A percentile compares a stretch with the other conserved stretches of the same genome.
Conservation (phyloP, 2,329 filamentous ascomycete genomes). For the Aphanocladium album region DNA sequence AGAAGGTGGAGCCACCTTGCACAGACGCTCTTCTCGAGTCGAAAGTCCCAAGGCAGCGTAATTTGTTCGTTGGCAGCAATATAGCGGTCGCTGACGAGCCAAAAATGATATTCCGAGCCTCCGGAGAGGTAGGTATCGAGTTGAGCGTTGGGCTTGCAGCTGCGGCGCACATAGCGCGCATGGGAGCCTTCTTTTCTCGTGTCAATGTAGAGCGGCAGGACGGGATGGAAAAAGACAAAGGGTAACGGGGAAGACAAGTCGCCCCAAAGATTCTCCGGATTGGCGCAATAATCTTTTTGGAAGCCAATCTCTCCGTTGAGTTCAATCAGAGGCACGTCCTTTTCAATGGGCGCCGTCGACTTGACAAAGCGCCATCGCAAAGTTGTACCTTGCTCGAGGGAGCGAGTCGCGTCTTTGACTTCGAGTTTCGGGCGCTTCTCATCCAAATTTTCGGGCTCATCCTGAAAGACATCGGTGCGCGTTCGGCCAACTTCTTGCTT, state of each 20-base stretch:
- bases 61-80: conserved; percentile 62
- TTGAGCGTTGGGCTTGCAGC: conserved; percentile 84
- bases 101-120: conserved; percentile 80
- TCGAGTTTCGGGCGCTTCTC: conserved; percentile 38
- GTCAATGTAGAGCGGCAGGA: conserved; percentile 88
- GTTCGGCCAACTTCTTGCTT: conserved; percentile 62
- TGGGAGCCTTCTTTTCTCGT: conserved; percentile 80
- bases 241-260: conserved; percentile 61
- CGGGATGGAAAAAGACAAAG: conserved; percentile 83
- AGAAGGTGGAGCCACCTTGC: conserved; percentile 53
- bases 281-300: conserved; percentile 65
- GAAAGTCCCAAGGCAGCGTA: conserved; percentile 65
- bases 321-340: conserved; percentile 58
- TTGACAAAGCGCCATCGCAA: conserved; percentile 67
- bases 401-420: conserved; percentile 44
- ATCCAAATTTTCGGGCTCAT: conserved; percentile 39
- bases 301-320: conserved; percentile 74
- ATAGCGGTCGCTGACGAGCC: conserved; percentile 76
- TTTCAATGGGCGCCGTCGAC: conserved; percentile 46
- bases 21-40: conserved; percentile 49
- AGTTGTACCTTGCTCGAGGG: conserved; percentile 27
- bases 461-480: conserved; percentile 63
- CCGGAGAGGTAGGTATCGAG: conserved; percentile 81
- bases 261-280: conserved; percentile 62
- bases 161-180: conserved; percentile 84